Conservation (phyloP, 2,329 filamentous ascomycete species). For the Pseudogymnoascus sp. region DNA sequence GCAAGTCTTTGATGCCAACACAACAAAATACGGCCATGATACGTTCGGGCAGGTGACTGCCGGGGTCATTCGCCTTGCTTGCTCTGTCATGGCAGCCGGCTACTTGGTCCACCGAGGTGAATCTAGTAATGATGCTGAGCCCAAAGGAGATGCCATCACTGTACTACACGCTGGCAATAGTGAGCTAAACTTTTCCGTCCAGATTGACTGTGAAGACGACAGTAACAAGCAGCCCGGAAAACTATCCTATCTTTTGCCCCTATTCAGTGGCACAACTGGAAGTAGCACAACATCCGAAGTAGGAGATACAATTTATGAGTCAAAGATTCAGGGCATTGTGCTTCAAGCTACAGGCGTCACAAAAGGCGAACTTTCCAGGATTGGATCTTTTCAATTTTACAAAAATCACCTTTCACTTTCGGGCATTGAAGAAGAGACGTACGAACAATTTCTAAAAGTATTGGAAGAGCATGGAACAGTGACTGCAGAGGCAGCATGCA, state of each 20-base stretch:
- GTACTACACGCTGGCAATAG: not conserved
- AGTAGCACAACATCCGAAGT: too few relatives aligned
- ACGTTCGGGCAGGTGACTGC: constrained; percentile 15
- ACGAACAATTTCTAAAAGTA: not conserved
- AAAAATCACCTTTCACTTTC: not conserved
- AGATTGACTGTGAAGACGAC: constrained; percentile 15
- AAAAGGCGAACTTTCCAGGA: constrained; percentile 14
- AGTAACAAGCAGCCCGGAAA: not conserved
- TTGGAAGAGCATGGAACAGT: not conserved
- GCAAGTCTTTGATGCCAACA: constrained; percentile 15
- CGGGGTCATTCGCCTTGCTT: constrained; percentile 18
- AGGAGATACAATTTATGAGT: not conserved
- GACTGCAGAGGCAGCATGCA: not conserved
- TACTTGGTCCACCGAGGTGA: constrained; percentile 11
- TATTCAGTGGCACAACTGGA: constrained; percentile 1
- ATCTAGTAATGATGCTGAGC: not conserved
- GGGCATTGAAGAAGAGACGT: not conserved
- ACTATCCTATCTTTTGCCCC: constrained; percentile 8
- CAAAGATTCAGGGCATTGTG: constrained; percentile 11
- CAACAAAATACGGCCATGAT: constrained; percentile 12
- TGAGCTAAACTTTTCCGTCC: constrained; percentile 4
- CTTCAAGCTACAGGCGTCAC: constrained; percentile 13
- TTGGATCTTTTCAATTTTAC: constrained; percentile 12
- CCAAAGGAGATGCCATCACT: not conserved
- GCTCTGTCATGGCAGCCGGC: constrained; percentile 15